These are phyloP conservation scores for Stentor coeruleus DNA, from an alignment of 73 alveolate genomes.

Conservation along the genomic window DNA sequence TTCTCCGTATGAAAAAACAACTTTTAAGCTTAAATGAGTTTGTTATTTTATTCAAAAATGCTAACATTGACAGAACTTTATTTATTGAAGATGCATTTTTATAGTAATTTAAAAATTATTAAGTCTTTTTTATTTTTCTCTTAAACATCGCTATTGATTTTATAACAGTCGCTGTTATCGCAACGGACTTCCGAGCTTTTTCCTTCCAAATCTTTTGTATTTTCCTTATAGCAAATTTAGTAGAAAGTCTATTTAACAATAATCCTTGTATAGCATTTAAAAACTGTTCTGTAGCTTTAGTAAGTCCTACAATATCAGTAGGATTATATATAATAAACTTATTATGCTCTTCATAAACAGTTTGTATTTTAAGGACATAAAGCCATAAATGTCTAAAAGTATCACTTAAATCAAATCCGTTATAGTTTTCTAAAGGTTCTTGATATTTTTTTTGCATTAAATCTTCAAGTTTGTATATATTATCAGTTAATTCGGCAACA, in stretches of 20 bases:
- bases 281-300: background rate
- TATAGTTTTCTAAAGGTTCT: constrained; percentile 17
- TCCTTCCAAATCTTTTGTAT: constrained; percentile 20
- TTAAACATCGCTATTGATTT: background rate
- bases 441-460: background rate
- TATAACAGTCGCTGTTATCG: background rate
- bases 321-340: background rate
- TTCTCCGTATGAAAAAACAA: no score
- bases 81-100: no score
- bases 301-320: background rate
- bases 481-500: background rate
- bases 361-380: background rate
- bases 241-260: constrained; percentile 9
- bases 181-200: background rate
- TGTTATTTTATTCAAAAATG: no score
- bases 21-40: background rate
- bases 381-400: constrained; percentile 6
- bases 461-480: background rate
- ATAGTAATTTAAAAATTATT: no score
- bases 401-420: background rate
- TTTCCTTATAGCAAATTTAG: background rate
- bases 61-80: no score
- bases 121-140: background rate
- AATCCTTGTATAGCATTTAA: constrained; percentile 29
- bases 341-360: background rate